Base-by-base conservation (phyloP, 805 yeast genomes). In the Starmera dryadoides region DNA sequence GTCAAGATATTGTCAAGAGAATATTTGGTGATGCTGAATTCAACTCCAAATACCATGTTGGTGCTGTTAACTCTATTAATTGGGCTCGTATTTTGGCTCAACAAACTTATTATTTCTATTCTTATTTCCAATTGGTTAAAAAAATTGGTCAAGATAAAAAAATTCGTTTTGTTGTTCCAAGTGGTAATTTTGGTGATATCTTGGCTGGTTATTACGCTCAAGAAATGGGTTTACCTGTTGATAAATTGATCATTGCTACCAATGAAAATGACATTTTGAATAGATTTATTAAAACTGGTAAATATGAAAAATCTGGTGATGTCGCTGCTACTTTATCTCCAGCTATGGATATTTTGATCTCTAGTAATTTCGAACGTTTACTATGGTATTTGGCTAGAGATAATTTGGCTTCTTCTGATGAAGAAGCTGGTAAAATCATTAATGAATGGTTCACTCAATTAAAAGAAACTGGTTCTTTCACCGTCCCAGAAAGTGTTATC, bases 11-110 rank as follows among this genome's bases (percentile, higher is more conserved):
- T 42, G 98, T 93, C 46, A 93, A 93, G 66, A 84, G 82, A 56
- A 80, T 91, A 45, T 93, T 93, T 62, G 93, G 91, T 44, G 98
- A 93, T 61, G 66, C 60, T 38, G 87, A 82, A 47, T 93, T 93
- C 72, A 93, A 93, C 65, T 75, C 73, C 48, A 82, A 79, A 60
- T 85, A 89, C 67, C 96, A 89, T 56, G 83, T 93, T 42, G 98
- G 98, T 52, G 98, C 98, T 15, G 95, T 93, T 45, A 93, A 93
- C 68, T 89, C 98, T 35, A 93, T 93, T 62, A 93, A 93, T 73
- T 93, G 98, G 98, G 98, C 98, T 8, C 81, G 98, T 67, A 93
- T 93, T 50, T 74, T 93, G 53, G 97, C 98, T 32, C 98, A 93
- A 69, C 91, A 88, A 60, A 89, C 98, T 18, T 93, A 93, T 68